Conservation (phyloP, 2,329 filamentous ascomycete species). For the Dothideomycetes sp. region DNA sequence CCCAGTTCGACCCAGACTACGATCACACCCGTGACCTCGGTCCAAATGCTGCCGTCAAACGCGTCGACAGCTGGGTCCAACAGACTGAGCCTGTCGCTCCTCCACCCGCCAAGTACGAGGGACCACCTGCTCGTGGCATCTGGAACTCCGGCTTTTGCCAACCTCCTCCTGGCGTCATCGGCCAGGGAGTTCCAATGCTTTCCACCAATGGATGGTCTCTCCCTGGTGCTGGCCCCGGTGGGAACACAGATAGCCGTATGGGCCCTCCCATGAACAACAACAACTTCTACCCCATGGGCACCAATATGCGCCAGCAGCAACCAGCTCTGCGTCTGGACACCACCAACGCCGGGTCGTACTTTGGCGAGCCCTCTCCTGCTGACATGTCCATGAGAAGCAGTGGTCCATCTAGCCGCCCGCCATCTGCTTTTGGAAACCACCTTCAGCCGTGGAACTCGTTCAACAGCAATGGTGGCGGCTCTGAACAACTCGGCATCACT, state of each 20-base stretch:
- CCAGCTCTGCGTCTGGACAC: slow-evolving; percentile 7
- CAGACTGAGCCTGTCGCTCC: slow-evolving; percentile 2
- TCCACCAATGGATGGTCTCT: slow-evolving; percentile 3
- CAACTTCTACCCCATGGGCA: slow-evolving; percentile 4
- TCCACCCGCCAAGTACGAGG: background rate
- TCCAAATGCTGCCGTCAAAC: slow-evolving; percentile 3
- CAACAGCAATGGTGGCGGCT: background rate
- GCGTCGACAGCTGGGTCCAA: slow-evolving; percentile 7
- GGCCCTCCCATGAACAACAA: background rate
- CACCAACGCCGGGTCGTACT: background rate
- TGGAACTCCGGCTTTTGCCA: slow-evolving; percentile 2
- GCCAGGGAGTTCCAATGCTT: slow-evolving; percentile 2
- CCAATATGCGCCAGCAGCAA: slow-evolving; percentile 2
- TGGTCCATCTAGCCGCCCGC: slow-evolving; percentile 21
- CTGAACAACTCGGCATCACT: slow-evolving; percentile 13
- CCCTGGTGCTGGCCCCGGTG: slow-evolving; percentile 1
- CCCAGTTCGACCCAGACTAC: slow-evolving; percentile 32
- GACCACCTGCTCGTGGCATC: slow-evolving; percentile 5
- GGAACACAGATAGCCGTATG: background rate
- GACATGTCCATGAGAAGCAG: slow-evolving; percentile 3
- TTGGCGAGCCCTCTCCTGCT: slow-evolving; percentile 6
- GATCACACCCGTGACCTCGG: slow-evolving; percentile 13
- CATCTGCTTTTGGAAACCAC: slow-evolving; percentile 22
- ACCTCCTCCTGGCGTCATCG: slow-evolving; percentile 8
- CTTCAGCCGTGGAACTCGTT: slow-evolving; percentile 20